These are phyloP conservation scores for Litchi chinensis DNA, from an alignment of 345 rosid species.

Conservation along the genomic window DNA sequence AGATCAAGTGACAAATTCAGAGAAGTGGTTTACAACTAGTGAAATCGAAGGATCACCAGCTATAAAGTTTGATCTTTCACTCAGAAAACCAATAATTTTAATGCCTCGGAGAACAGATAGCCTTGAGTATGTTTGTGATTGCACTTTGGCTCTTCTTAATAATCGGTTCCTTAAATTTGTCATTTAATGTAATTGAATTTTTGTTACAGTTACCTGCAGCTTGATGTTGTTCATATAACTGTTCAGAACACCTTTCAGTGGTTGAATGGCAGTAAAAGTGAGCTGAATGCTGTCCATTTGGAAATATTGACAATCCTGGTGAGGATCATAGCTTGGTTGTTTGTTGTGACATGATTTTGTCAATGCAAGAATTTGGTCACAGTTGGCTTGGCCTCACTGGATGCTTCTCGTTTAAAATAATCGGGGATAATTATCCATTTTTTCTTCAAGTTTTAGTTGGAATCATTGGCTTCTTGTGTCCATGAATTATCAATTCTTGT, in stretches of 20 bases:
- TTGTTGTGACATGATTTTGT: constrained; percentile 7
- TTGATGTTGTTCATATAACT: constrained; percentile 94
- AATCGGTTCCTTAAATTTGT: constrained; percentile 3
- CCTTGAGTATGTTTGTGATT: constrained; percentile 66
- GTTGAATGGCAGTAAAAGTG: constrained; percentile 74
- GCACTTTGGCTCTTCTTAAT: constrained; percentile 15
- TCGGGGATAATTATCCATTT: background rate
- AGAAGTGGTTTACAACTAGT: constrained; percentile 82
- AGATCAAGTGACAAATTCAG: constrained; percentile 88
- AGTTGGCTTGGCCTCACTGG: background rate
- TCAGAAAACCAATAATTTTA: constrained; percentile 86
- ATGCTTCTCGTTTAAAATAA: background rate
- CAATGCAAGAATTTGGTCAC: background rate
- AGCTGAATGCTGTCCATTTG: constrained; percentile 79
- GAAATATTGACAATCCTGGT: constrained; percentile 83
- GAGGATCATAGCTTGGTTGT: constrained; percentile 36
- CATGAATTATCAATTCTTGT: background rate
- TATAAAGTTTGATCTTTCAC: constrained; percentile 86
- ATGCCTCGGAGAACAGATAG: constrained; percentile 95
- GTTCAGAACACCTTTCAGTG: constrained; percentile 82
- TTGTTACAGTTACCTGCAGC: constrained; percentile 81
- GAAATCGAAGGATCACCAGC: constrained; percentile 98
- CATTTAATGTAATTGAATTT: constrained; percentile 17
- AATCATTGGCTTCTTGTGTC: background rate
- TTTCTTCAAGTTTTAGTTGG: background rate